A percentile compares a stretch with the other conserved stretches of the same genome.
Conservation (phyloP, 306 rosid genomes). For the Trifolium subterraneum region DNA sequence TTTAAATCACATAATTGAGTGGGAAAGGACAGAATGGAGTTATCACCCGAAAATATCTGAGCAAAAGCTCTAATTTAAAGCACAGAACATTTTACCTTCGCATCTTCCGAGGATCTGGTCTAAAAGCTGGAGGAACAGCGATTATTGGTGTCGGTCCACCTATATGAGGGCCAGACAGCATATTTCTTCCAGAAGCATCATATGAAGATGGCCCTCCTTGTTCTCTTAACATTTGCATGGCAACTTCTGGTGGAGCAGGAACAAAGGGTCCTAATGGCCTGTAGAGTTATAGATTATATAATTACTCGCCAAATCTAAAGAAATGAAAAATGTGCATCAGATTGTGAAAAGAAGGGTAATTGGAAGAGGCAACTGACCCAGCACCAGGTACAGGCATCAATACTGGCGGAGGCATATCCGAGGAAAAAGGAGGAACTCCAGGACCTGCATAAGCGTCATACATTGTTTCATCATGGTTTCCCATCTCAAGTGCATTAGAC, state of each 20-base stretch:
- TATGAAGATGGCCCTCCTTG: constrained; percentile 94
- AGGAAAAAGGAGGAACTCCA: constrained; percentile 70
- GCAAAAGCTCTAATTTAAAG: background rate
- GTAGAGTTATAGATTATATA: constrained; percentile 43
- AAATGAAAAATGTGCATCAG: constrained; percentile 11
- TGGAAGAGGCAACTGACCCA: constrained; percentile 65
- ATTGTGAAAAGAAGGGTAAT: constrained; percentile 10
- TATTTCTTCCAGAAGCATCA: constrained; percentile 77
- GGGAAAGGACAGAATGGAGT: constrained; percentile 6
- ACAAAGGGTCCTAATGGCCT: constrained; percentile 99
- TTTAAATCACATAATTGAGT: constrained; percentile 20
- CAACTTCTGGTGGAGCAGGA: constrained; percentile 99
- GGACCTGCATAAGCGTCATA: constrained; percentile 77
- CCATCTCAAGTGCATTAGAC: constrained; percentile 71
- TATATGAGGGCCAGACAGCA: constrained; percentile 74
- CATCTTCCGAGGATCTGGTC: constrained; percentile 91
- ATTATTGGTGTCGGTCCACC: constrained; percentile 84
- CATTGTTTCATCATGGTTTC: constrained; percentile 84
- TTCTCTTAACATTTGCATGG: constrained; percentile 96
- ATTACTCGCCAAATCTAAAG: constrained; percentile 24
- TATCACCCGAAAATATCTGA: background rate
- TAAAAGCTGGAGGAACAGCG: constrained; percentile 76
- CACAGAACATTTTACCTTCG: constrained; percentile 66
- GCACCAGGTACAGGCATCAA: constrained; percentile 99
- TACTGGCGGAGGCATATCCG: constrained; percentile 89